Base-by-base conservation (phyloP, 768 basidiomycete genomes). In the Leccinellum rugosiceps region DNA sequence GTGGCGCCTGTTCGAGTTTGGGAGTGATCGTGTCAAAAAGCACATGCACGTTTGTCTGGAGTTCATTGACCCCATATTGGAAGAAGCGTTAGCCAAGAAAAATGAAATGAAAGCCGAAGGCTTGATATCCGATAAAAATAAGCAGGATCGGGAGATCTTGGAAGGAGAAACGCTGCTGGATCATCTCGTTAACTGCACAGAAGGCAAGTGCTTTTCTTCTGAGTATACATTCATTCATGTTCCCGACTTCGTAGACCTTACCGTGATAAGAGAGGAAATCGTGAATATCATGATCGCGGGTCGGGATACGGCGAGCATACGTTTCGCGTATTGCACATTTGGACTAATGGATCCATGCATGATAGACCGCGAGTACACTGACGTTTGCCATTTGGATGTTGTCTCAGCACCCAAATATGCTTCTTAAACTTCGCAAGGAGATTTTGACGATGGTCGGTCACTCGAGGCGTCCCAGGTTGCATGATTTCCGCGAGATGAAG, bases 1-100 rank as follows among this genome's bases (percentile, higher is more conserved):
- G 14, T 86, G 84, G 84, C 79, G 80, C 3, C 64, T 86, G 9
- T 52, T 64, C 4, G 84, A 87, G 65, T 78, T 85, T 47, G 80
- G 76, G 75, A 66, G 67, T 35, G 82, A 86, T 66, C 74, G 72
- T 32, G 74, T 80, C 11, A 72, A 68, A 50, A 69, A 74, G 53
- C 76, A 76, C 46, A 79, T 82, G 76, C 65, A 69, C 43, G 72
- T 80, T 13, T 76, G 86, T 10, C 73, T 80, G 47, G 74, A 65
- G 15, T 84, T 83, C 64, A 73, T 85, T 38, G 76, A 83, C 41
- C 82, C 82, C 1, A 80, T 87, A 52, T 49, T 86, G 58, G 58
- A 69, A 43, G 75, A 79, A 38, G 83, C 82, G 5, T 58, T 84
- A 5, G 65, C 67, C 62, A 76, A 74, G 59, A 78, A 75, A 63